A percentile compares a stretch with the other conserved stretches of the same genome.
These are phyloP conservation scores for Sistotremastrum suecicum DNA, from an alignment of 768 basidiomycete species.

Conservation along the genomic window DNA sequence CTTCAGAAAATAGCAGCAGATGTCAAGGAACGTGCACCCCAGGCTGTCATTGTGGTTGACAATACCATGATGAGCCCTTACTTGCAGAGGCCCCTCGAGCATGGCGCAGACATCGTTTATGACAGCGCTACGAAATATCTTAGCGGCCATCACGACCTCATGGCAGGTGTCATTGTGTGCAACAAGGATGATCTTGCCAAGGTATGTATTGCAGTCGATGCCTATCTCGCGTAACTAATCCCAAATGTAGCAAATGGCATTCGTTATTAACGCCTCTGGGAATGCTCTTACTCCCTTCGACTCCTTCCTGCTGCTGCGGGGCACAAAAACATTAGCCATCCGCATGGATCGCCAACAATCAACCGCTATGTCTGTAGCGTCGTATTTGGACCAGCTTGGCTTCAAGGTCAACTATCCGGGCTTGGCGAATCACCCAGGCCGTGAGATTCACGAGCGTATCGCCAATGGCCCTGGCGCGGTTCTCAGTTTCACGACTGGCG, in stretches of 20 bases:
- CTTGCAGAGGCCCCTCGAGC: slow-evolving; percentile 85
- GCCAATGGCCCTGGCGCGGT: slow-evolving; percentile 90
- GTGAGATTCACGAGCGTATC: slow-evolving; percentile 81
- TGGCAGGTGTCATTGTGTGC: slow-evolving; percentile 93
- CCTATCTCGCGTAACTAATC: not conserved
- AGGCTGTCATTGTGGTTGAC: slow-evolving; percentile 80
- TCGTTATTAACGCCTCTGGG: slow-evolving; percentile 85
- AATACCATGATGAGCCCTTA: slow-evolving; percentile 99
- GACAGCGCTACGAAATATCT: slow-evolving; percentile 98
- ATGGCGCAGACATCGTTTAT: slow-evolving; percentile 94
- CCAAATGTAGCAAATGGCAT: slow-evolving; percentile 57
- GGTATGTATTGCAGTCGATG: slow-evolving; percentile 23
- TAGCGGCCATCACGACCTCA: slow-evolving; percentile 96
- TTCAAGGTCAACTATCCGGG: slow-evolving; percentile 93
- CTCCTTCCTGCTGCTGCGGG: slow-evolving; percentile 89
- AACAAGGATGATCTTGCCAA: slow-evolving; percentile 84
- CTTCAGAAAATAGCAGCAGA: slow-evolving; percentile 69
- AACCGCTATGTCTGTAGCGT: slow-evolving; percentile 69
- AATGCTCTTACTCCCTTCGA: slow-evolving; percentile 94
- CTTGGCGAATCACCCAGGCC: slow-evolving; percentile 63
- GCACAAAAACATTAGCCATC: slow-evolving; percentile 89
- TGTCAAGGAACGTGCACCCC: slow-evolving; percentile 69
- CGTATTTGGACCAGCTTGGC: slow-evolving; percentile 71
- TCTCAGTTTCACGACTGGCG: slow-evolving; percentile 86
- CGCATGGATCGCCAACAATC: slow-evolving; percentile 92